phyloP scores from a whole-genome alignment of 1,284 basidiomycete species.

The Irpex rosettiformis region DNA sequence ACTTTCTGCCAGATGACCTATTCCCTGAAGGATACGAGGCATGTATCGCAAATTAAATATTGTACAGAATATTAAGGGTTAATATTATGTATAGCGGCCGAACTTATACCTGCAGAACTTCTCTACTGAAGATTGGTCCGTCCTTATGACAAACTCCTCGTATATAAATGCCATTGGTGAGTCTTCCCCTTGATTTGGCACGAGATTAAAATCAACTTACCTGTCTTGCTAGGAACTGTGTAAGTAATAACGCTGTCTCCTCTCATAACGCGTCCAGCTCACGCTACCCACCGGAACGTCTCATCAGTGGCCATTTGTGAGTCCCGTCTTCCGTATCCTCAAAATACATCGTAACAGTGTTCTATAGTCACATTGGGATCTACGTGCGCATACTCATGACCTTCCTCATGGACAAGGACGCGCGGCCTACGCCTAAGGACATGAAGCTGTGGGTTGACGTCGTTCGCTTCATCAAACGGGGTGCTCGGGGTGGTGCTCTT shows the following conservation, averaged over 20 bases:
- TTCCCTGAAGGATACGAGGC: constrained; percentile 58
- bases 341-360: constrained; percentile 2
- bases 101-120: constrained; percentile 66
- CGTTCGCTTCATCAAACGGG: constrained; percentile 54
- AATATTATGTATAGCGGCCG: constrained; percentile 33
- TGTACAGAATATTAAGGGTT: not conserved
- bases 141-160: constrained; percentile 57
- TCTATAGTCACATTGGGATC: constrained; percentile 47
- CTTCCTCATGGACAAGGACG: constrained; percentile 50
- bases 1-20: constrained; percentile 54
- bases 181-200: constrained; percentile 1
- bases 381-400: constrained; percentile 57
- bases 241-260: constrained; percentile 17
- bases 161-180: constrained; percentile 50
- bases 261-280: not conserved
- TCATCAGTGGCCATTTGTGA: constrained; percentile 9
- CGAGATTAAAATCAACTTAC: not conserved
- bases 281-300: not conserved
- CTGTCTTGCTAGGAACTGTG: constrained; percentile 21
- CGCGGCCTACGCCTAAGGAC: constrained; percentile 48
- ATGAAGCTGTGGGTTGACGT: constrained; percentile 68
- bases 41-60: constrained; percentile 16
- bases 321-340: not conserved
- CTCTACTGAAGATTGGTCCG: constrained; percentile 53
- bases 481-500: constrained; percentile 50